Percentiles rank a stretch among this genome's conserved stretches.
phyloP scores from a whole-genome alignment of 257 asterid species.

The Solanum ossicruentum region DNA sequence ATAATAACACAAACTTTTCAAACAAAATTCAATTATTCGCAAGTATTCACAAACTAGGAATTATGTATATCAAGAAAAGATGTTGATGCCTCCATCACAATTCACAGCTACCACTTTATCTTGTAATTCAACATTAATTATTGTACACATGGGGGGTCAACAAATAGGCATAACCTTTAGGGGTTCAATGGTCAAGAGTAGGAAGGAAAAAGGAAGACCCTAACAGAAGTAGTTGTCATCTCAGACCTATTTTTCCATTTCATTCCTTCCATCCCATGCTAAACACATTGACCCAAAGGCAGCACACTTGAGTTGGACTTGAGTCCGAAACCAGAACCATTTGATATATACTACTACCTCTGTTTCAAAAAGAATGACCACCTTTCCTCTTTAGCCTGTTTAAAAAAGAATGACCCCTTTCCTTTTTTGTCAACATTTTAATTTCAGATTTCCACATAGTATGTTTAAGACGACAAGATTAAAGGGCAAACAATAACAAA shows the following conservation, averaged over 20 bases:
- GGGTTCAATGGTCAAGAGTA: neutral
- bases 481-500: no score
- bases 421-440: no score
- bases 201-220: neutral
- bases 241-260: neutral
- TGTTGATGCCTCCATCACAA: neutral
- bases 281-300: neutral
- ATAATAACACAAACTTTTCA: neutral
- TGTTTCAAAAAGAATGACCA: no score
- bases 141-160: neutral
- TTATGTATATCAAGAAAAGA: neutral
- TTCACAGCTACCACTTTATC: neutral
- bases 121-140: neutral
- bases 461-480: no score
- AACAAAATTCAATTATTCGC: neutral
- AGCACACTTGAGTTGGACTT: neutral
- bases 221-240: neutral
- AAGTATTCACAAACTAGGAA: neutral
- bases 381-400: no score
- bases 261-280: neutral
- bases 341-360: neutral
- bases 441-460: no score
- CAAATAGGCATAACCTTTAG: neutral
- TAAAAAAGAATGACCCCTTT: no score
- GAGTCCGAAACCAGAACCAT: neutral